Evolutionary conservation across 1,284 basidiomycete species (phyloP), one percentile per base, ranked within the genome.

Genomic region (Trichosporon sp.): DNA sequence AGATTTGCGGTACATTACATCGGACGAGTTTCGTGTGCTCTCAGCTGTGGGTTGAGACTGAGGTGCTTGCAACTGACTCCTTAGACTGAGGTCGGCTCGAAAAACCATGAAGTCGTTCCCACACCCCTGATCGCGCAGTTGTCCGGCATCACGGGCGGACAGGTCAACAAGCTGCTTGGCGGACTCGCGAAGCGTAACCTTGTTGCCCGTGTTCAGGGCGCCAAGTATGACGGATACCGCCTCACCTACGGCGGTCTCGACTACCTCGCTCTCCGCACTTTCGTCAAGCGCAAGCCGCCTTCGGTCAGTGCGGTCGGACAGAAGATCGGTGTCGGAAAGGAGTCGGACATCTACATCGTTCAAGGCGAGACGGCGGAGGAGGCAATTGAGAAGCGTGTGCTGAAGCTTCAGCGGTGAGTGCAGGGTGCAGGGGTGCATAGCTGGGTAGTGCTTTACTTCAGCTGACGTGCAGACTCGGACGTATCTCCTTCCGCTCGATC

Each of bases 191-290:
- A 97, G 86, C 88, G 96, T 68, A 94, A 93, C 76, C 86, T 99
- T 46, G 91, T 99, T 43, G 91, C 93, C 1, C 90, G 90, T 76
- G 92, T 98, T 0, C 93, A 94, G 80, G 96, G 97, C 80, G 87
- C 93, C 4, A 94, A 92, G 86, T 99, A 99, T 83, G 96, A 99
- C 78, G 97, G 96, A 7, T 98, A 97, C 83, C 89, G 96, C 68
- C 84, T 99, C 72, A 99, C 97, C 0, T 99, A 99, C 80, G 96
- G 97, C 63, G 96, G 96, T 2, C 96, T 98, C 75, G 96, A 99
- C 79, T 99, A 91, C 81, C 88, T 99, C 26, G 94, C 97, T 10
- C 92, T 99, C 85, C 89, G 94, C 56, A 92, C 96, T 0, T 87
- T 99, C 80, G 94, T 92, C 1, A 95, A 96, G 82, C 86, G 95